phyloP scores from a whole-genome alignment of 176 grass and related monocot genomes.

The Zizania latifolia region DNA sequence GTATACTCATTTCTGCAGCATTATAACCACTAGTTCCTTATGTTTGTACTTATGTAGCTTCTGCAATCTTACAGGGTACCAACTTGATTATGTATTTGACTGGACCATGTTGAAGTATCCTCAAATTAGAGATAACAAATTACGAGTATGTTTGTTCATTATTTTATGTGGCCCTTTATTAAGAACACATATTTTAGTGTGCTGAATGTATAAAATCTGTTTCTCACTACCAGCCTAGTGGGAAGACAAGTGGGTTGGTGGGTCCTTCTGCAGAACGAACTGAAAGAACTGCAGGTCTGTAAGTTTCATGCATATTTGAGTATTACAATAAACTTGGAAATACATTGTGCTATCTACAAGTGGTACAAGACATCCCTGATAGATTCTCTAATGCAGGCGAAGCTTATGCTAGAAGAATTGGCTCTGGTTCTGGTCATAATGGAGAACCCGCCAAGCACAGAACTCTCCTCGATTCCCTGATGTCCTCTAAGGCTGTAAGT shows the following conservation, averaged over 20 bases:
- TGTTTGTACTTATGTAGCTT: not conserved
- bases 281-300: constrained; percentile 53
- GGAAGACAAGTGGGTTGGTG: constrained; percentile 35
- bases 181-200: not conserved
- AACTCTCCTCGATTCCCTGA: constrained; percentile 40
- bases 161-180: constrained; percentile 7
- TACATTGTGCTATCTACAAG: not conserved
- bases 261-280: constrained; percentile 52
- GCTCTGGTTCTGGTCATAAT: constrained; percentile 32
- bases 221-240: constrained; percentile 28
- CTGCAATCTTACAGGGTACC: constrained; percentile 53
- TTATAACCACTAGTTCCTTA: not conserved
- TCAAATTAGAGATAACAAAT: constrained; percentile 53
- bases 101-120: constrained; percentile 79
- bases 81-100: constrained; percentile 82
- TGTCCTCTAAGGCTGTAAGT: constrained; percentile 33
- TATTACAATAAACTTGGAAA: not conserved
- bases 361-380: constrained; percentile 27
- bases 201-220: constrained; percentile 21
- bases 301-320: not conserved
- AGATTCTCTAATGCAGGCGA: constrained; percentile 46
- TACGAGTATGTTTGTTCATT: constrained; percentile 34
- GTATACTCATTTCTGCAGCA: constrained; percentile 26
- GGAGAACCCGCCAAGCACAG: constrained; percentile 49
- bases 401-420: constrained; percentile 53